phyloP scores from a whole-genome alignment of 305 asterid genomes.

The Petunia hybrid region DNA sequence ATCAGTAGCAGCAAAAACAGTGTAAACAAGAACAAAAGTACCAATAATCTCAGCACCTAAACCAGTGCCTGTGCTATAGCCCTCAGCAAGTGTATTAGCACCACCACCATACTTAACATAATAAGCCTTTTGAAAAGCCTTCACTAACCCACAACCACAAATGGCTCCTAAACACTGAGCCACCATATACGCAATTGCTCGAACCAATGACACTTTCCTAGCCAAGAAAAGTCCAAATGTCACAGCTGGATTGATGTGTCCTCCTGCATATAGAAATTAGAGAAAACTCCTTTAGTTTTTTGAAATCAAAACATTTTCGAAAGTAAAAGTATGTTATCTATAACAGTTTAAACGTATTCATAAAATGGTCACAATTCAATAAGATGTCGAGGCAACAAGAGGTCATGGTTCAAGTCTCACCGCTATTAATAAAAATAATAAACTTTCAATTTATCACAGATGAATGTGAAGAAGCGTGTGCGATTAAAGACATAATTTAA shows the following conservation, averaged over 20 bases:
- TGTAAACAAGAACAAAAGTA: constrained; percentile 72
- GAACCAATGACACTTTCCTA: constrained; percentile 62
- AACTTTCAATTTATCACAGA: too few species aligned
- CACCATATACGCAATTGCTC: constrained; percentile 64
- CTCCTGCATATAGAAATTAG: constrained; percentile 34
- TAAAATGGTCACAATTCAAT: too few species aligned
- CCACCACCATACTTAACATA: constrained; percentile 62
- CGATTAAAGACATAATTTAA: not conserved
- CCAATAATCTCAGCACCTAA: constrained; percentile 74
- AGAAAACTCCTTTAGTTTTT: too few species aligned
- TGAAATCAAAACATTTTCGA: not conserved
- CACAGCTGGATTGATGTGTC: constrained; percentile 74
- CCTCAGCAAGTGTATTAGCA: constrained; percentile 54
- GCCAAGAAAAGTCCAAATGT: constrained; percentile 70
- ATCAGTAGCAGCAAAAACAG: constrained; percentile 75
- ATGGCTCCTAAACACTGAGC: constrained; percentile 84
- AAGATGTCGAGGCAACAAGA: too few species aligned
- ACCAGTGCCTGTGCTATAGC: constrained; percentile 66
- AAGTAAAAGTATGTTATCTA: too few species aligned
- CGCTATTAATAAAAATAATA: too few species aligned
- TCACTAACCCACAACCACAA: constrained; percentile 65
- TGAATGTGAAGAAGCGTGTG: not conserved
- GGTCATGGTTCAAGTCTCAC: too few species aligned
- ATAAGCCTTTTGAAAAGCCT: constrained; percentile 59
- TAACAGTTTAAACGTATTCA: too few species aligned